Evolutionary conservation across 2,329 filamentous ascomycete genomes (phyloP).

Genomic region (Epichloe elymi): DNA sequence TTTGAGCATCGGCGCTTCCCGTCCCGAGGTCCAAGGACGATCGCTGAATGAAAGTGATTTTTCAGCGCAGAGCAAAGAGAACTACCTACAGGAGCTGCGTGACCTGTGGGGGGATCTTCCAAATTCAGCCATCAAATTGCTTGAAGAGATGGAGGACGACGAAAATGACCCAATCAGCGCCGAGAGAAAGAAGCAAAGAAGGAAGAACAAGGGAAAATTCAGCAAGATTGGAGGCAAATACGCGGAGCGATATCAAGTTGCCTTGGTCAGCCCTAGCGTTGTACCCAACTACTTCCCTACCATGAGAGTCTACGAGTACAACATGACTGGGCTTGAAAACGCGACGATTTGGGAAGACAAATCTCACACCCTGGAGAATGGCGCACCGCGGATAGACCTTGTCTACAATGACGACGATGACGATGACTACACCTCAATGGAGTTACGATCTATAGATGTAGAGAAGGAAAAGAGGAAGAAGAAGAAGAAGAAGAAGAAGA

Average conservation of each 20-base stretch:
- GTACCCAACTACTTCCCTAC: slow-evolving; percentile 90
- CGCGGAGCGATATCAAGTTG: slow-evolving; percentile 73
- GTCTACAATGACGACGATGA: not conserved
- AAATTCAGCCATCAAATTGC: slow-evolving; percentile 24
- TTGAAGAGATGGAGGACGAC: slow-evolving; percentile 7
- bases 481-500: slow-evolving; percentile 32
- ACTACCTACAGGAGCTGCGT: slow-evolving; percentile 70
- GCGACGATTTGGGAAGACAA: slow-evolving; percentile 31
- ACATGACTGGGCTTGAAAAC: slow-evolving; percentile 63
- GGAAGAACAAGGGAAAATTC: slow-evolving; percentile 38
- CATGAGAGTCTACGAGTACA: slow-evolving; percentile 86
- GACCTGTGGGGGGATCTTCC: slow-evolving; percentile 68
- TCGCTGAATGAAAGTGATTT: slow-evolving; percentile 37
- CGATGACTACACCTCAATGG: slow-evolving; percentile 15
- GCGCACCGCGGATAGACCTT: not conserved
- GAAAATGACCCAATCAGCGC: slow-evolving; percentile 8
- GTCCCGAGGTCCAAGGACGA: not conserved
- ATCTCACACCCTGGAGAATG: slow-evolving; percentile 6
- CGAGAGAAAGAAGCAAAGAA: slow-evolving; percentile 20
- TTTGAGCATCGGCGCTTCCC: slow-evolving; percentile 31
- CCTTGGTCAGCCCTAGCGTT: slow-evolving; percentile 71
- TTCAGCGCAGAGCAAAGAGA: slow-evolving; percentile 42
- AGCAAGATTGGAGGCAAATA: slow-evolving; percentile 61
- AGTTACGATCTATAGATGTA: slow-evolving; percentile 17
- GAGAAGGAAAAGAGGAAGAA: slow-evolving; percentile 20